Evolutionary conservation across 768 basidiomycete species (phyloP), one percentile per base, ranked within the genome.

Genomic region (Podaxis sp.): DNA sequence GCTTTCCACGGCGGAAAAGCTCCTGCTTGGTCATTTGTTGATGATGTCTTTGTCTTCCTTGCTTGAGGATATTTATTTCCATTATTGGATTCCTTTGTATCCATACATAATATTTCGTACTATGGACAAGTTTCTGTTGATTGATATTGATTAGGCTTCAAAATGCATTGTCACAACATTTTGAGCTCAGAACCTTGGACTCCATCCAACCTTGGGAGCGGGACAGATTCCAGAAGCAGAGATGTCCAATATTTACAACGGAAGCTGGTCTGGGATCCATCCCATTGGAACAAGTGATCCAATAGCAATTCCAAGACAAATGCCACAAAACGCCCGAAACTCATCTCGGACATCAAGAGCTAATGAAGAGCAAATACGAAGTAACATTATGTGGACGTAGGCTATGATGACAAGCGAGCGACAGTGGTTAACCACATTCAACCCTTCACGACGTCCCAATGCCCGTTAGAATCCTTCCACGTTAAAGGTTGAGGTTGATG

Each of bases 21-120:
- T 9, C 82, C 82, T 5, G 78, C 80, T 9, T 83, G 79, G 78
- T 75, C 76, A 13, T 83, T 82, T 71, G 71, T 83, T 56, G 82
- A 83, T 67, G 80, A 82, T 65, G 65, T 80, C 40, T 57, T 66
- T 13, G 70, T 75, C 17, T 75, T 72, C 64, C 53, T 61, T 33
- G 60, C 60, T 13, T 61, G 43, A 54, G 5, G 11, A 13, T 41
- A 7, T n/a, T 41, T 15, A 40, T 41, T 41, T 15, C 17, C 40
- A 2, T 15, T 17, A 3, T 41, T 7, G 12, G 40, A n/a, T 15
- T 41, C 33, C 1, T 41, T 41, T 6, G 40, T 41, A 17, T 41
- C 40, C 12, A 4, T 17, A 4, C 13, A 41, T n/a, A 41, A 41
- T 41, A n/a, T 4, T 41, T 41, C 40, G 5, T 7, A n/a, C 17